Evolutionary conservation across 2,329 filamentous ascomycete species (phyloP), one percentile per base, ranked within the genome.

Genomic region (Calonectria pseudoturangicola): DNA sequence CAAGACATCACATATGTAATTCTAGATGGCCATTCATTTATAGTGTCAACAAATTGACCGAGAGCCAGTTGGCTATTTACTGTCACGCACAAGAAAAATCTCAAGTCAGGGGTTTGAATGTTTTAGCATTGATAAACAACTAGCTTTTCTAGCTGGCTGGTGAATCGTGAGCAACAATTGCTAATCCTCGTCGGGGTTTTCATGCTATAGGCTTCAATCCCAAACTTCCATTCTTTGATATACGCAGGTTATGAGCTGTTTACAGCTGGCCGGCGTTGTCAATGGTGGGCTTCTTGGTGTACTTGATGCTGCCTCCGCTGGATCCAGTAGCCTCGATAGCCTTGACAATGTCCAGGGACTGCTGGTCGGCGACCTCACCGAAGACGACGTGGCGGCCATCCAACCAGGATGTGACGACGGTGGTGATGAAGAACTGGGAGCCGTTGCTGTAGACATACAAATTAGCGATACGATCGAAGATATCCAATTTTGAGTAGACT

Each of bases 341-440:
- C 86, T 87, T 89, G 84, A 93, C 90, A 71, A 92, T 76, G 36
- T 85, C 81, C 84, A 91, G 78, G 70, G 86, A 88, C 54, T 84
- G 77, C 1, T 84, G 73, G 75, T 89, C 88, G 71, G 87, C 87
- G 58, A 96, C 93, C 87, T 94, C 89, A 83, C 94, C 95, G 87
- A 96, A 96, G 83, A 95, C 94, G 85, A 95, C 93, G 89, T 97
- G 94, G 85, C 93, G 93, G 83, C 91, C 91, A 84, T 97, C 90
- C 79, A 97, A 89, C 90, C 98, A 98, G 69, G 93, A 92, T 73
- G 97, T 98, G 73, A 92, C 90, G 64, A 98, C 95, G 70, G 96
- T 98, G 81, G 96, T 98, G 84, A 98, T 88, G 90, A 98, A 98
- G 91, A 98, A 98, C 87, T 98, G 96, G 65, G 95, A 98, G 81